These are phyloP conservation scores for Lycium ferocissimum DNA, from an alignment of 257 asterid species.

Conservation along the genomic window DNA sequence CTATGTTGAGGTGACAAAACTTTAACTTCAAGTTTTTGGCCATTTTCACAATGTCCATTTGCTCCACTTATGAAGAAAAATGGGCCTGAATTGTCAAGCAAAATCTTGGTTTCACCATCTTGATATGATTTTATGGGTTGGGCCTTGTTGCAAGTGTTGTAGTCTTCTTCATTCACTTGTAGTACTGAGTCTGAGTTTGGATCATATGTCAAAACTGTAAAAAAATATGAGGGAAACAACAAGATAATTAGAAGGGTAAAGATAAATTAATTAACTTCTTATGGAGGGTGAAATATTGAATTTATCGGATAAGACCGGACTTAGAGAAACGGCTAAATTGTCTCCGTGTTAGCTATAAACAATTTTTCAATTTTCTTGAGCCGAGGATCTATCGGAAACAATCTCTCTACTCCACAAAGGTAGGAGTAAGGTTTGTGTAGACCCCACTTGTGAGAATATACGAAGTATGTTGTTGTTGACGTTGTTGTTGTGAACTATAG, in stretches of 20 bases:
- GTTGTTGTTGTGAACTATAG: too few relatives aligned
- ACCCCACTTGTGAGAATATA: too few relatives aligned
- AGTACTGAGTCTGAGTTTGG: constrained; percentile 54
- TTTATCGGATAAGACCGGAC: too few relatives aligned
- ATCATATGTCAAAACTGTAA: constrained; percentile 62
- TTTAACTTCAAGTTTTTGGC: constrained; percentile 53
- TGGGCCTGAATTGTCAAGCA: constrained; percentile 52
- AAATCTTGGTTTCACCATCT: constrained; percentile 54
- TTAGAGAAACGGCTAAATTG: too few relatives aligned
- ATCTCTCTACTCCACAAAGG: too few relatives aligned
- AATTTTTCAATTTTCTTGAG: too few relatives aligned
- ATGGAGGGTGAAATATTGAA: not conserved
- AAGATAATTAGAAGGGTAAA: not conserved
- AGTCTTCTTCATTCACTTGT: constrained; percentile 52
- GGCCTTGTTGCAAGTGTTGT: constrained; percentile 51
- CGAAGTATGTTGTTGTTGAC: too few relatives aligned
- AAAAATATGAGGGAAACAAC: not conserved
- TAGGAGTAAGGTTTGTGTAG: too few relatives aligned
- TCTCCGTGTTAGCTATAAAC: too few relatives aligned
- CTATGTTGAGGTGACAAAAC: constrained; percentile 52
- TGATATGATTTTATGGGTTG: constrained; percentile 49
- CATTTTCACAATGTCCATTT: constrained; percentile 63
- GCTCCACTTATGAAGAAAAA: constrained; percentile 76
- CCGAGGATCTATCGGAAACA: too few relatives aligned
- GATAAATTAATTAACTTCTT: not conserved